A percentile compares a stretch with the other conserved stretches of the same genome.
Conservation (phyloP, 192 early-diverging fungal genomes). For the Lobosporangium transversale region DNA sequence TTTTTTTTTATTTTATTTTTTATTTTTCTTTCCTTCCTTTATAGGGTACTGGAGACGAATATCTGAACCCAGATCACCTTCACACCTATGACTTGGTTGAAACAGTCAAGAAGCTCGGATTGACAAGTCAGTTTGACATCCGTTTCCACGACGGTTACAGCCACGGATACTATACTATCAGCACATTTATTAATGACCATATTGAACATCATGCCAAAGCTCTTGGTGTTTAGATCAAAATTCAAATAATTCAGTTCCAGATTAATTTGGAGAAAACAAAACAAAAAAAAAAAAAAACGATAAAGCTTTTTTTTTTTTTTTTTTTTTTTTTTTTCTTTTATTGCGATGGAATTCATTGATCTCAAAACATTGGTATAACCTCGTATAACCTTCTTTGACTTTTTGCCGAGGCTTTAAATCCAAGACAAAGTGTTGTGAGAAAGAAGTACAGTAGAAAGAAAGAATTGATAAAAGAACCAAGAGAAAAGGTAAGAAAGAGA, state of each 20-base stretch:
- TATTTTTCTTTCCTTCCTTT: no score
- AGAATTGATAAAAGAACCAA: neutral
- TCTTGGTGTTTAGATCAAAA: no score
- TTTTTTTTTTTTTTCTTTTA: neutral
- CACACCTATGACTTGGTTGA: conserved; percentile 67
- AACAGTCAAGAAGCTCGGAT: conserved; percentile 53
- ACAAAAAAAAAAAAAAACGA: conserved; percentile 1
- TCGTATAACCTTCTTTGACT: no score
- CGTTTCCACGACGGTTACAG: conserved; percentile 85
- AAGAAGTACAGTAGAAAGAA: neutral
- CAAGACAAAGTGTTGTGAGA: no score
- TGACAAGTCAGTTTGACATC: conserved; percentile 62
- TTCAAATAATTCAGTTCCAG: no score
- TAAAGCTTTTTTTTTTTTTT: neutral
- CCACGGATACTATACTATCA: conserved; percentile 89
- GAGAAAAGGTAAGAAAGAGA: neutral
- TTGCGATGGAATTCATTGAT: neutral
- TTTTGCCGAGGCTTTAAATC: no score
- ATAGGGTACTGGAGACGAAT: conserved; percentile 79
- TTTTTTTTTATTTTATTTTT: neutral
- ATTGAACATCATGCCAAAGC: conserved; percentile 76
- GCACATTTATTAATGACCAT: conserved; percentile 81
- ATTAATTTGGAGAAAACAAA: neutral
- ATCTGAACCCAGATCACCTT: conserved; percentile 70
- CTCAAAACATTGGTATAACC: no score